phyloP scores from a whole-genome alignment of 805 yeast genomes.

The Zygosaccharomyces rouxii region DNA sequence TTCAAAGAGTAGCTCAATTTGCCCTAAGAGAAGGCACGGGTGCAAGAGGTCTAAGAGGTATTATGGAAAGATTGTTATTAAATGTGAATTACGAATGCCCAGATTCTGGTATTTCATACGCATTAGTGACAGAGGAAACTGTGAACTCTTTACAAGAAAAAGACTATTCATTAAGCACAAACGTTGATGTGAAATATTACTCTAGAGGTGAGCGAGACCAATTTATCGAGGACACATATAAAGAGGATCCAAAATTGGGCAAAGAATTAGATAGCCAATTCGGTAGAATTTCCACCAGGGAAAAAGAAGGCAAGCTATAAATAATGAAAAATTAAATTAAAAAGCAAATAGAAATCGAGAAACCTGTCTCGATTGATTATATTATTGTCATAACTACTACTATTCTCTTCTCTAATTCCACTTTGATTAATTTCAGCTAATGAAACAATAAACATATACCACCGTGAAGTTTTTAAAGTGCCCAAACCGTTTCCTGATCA shows the following conservation, averaged over 20 bases:
- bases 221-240: conserved; percentile 39
- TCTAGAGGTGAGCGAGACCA: conserved; percentile 41
- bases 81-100: conserved; percentile 57
- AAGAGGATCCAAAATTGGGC: conserved; percentile 42
- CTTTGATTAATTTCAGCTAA: background rate
- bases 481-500: background rate
- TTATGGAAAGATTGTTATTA: conserved; percentile 48
- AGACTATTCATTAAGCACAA: conserved; percentile 30
- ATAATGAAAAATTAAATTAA: background rate
- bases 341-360: conserved; percentile 4
- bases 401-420: background rate
- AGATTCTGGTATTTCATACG: conserved; percentile 50
- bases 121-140: conserved; percentile 44
- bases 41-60: conserved; percentile 55
- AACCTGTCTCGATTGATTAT: conserved; percentile 7
- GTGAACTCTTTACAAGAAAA: conserved; percentile 38
- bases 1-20: conserved; percentile 44
- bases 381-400: background rate
- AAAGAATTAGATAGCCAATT: conserved; percentile 34
- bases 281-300: conserved; percentile 23
- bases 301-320: conserved; percentile 10
- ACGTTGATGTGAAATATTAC: conserved; percentile 42
- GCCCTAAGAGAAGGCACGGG: conserved; percentile 55
- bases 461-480: background rate
- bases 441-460: background rate